A percentile compares a stretch with the other conserved stretches of the same genome.
These are phyloP conservation scores for Mycena citricolor DNA, from an alignment of 1,284 basidiomycete genomes.

Conservation along the genomic window DNA sequence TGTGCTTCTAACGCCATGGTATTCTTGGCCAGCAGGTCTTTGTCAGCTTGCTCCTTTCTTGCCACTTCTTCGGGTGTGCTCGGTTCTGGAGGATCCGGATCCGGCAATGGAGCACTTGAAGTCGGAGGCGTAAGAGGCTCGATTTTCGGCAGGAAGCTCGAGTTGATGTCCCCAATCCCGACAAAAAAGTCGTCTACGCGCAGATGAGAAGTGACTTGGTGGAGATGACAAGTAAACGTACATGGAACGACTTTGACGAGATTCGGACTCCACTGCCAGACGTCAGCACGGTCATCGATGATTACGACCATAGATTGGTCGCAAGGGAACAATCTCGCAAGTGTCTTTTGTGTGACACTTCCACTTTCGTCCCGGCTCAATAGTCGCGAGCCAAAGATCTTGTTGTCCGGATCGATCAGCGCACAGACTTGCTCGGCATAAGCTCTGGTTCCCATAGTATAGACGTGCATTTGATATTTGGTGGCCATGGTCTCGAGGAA, in stretches of 20 bases:
- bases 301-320: constrained; percentile 99
- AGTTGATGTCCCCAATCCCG: constrained; percentile 99
- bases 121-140: constrained; percentile 48
- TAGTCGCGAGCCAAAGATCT: constrained; percentile 85
- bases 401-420: constrained; percentile 87
- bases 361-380: constrained; percentile 95
- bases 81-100: constrained; percentile 19
- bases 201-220: constrained; percentile 14
- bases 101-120: constrained; percentile 28
- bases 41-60: constrained; percentile 46
- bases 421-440: constrained; percentile 96
- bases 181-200: constrained; percentile 91
- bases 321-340: constrained; percentile 90
- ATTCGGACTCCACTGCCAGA: constrained; percentile 97
- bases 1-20: constrained; percentile 79
- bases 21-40: constrained; percentile 60
- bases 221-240: constrained; percentile 41
- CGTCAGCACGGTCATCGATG: constrained; percentile 97
- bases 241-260: constrained; percentile 96
- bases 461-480: constrained; percentile 98
- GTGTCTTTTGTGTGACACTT: constrained; percentile 90
- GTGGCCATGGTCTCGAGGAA: constrained; percentile 75
- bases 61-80: constrained; percentile 40
- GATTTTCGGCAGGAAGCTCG: constrained; percentile 83
- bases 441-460: constrained; percentile 97